Evolutionary conservation across 2,329 filamentous ascomycete species (phyloP).

Genomic region (Cryphonectria radicalis): DNA sequence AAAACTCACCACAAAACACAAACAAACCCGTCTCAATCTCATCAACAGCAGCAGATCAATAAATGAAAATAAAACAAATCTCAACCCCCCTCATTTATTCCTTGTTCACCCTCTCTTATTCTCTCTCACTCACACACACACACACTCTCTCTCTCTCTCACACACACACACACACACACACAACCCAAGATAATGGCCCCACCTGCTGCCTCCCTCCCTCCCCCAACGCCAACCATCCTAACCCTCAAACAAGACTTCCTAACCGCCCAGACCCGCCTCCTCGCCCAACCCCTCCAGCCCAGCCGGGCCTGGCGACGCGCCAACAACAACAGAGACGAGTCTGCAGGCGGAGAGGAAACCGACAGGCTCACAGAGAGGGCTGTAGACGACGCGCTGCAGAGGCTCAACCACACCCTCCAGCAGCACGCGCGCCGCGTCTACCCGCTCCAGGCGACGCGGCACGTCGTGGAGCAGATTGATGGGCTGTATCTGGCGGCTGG

Average conservation of each 20-base stretch:
- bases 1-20: neutral
- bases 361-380: constrained; percentile 48
- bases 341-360: constrained; percentile 39
- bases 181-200: neutral
- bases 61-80: neutral
- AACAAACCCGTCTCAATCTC: neutral
- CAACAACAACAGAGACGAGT: constrained; percentile 51
- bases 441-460: constrained; percentile 68
- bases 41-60: neutral
- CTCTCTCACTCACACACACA: neutral
- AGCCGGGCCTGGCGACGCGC: constrained; percentile 57
- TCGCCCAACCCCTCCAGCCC: constrained; percentile 62
- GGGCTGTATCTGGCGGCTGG: constrained; percentile 60
- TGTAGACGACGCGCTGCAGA: constrained; percentile 60
- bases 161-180: neutral
- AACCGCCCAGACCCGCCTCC: constrained; percentile 62
- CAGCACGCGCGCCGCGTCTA: constrained; percentile 71
- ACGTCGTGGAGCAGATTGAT: constrained; percentile 76
- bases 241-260: constrained; percentile 69
- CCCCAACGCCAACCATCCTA: constrained; percentile 57
- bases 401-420: constrained; percentile 64
- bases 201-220: too few species aligned
- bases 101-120: too few species aligned
- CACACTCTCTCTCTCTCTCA: too few species aligned
- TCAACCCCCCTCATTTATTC: too few species aligned